Base-by-base conservation (phyloP, 2,329 filamentous ascomycete genomes). In the Akanthomyces lecanii region DNA sequence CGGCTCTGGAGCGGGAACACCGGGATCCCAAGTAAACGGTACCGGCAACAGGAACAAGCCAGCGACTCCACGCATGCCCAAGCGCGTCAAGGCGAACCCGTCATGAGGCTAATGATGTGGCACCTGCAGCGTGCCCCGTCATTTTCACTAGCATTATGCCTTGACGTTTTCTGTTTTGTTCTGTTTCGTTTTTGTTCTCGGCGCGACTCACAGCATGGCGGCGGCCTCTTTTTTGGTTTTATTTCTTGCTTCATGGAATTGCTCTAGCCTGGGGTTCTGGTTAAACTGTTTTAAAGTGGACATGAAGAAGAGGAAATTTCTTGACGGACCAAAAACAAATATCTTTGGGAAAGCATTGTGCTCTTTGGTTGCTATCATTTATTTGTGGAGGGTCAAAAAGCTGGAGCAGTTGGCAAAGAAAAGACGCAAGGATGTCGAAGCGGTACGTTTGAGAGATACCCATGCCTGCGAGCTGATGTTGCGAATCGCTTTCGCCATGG, bases 31-130 rank as follows among this genome's bases (percentile, higher is more conserved):
- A 68, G 75, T 83, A 47, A 86, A 85, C 67, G 83, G 82, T 7
- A 77, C 82, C 30, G 72, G 78, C 66, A 71, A 69, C 66, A 79
- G 80, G 69, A 76, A 76, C 50, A 83, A 86, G 69, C 83, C 83
- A 7, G 78, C 81, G 33, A 86, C 84, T 42, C 84, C 84, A 28
- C 75, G 83, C 65, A 82, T 86, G 78, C 74, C 69, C n/a, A 85
- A 85, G 72, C 78, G 83, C 55, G 71, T 77, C 62, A 85, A 85
- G 71, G 76, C 74, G 44, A 83, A 81, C 65, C 73, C 74, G 16
- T 70, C 71, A 61, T 75, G 69, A 71, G 65, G 48, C 63, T 12
- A 47, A 30, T 57, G 45, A 56, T 40, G 14, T 63, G 30, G 63
- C 60, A 62, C 51, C 44, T 56, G 42, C 45, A 55, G 44, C 21